Evolutionary conservation across 2,329 filamentous ascomycete species (phyloP), one percentile per base, ranked within the genome.

Genomic region (Arthrobotrys sinensis): DNA sequence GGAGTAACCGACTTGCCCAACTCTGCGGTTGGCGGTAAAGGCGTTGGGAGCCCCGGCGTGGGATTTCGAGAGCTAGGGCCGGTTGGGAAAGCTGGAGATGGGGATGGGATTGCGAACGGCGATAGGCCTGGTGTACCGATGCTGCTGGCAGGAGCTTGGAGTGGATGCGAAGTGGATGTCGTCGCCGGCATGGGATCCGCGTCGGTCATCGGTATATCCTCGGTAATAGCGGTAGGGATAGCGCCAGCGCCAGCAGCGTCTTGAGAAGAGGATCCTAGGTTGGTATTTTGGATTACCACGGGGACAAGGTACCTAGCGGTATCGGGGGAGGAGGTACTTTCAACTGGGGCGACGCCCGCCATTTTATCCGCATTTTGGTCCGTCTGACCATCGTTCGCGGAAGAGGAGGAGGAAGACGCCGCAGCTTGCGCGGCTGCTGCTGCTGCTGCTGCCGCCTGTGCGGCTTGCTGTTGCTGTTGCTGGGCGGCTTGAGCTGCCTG

Each of bases 261-360:
- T 52, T 52, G 48, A 40, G 64, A 63, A 28, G 73, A 65, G 73
- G 73, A 77, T 77, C 73, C 73, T 70, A 67, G 62, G 64, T 79
- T 64, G 75, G 69, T 70, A 68, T 79, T 79, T 46, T 73, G 67
- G 40, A 79, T 73, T 72, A 79, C 75, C 67, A 79, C 75, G 75
- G 75, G 75, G 67, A 79, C 69, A 62, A 79, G 67, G 66, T 72
- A 72, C 67, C 67, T 73, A 57, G 75, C 67, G 75, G 71, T 65
- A 72, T 79, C 69, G 62, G 67, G 67, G 69, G 75, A 72, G 69
- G 75, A 72, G 63, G 75, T 79, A 72, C 67, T 79, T 79, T 72
- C 75, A 69, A 57, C 60, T 72, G 63, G 46, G 75, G 50, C 75
- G 67, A 72, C 62, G 45, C 75, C 75, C 55, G 75, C 46, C 67